These are phyloP conservation scores for Chrysosporium queenslandicum DNA, from an alignment of 2,329 filamentous ascomycete genomes.

Conservation along the genomic window DNA sequence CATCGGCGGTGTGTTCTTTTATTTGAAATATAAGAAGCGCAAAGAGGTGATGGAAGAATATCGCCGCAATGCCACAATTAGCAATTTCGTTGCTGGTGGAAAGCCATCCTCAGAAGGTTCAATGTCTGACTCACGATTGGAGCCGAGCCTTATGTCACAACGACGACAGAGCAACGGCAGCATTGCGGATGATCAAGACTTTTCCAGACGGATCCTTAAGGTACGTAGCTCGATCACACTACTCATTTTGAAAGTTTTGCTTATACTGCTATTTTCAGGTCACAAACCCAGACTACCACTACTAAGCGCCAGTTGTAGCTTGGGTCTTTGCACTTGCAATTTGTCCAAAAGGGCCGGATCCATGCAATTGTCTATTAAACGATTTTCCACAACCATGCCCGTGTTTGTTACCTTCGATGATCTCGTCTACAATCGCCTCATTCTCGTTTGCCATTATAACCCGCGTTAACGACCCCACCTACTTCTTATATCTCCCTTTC, in stretches of 20 bases:
- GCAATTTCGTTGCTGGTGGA: constrained; percentile 56
- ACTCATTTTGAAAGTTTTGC: neutral
- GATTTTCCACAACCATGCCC: neutral
- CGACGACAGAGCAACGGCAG: constrained; percentile 85
- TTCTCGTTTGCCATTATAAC: neutral
- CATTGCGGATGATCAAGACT: constrained; percentile 94
- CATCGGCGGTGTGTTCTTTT: constrained; percentile 61
- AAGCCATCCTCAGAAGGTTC: constrained; percentile 55
- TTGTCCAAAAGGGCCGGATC: no score
- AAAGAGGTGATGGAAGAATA: constrained; percentile 74
- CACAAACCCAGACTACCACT: constrained; percentile 13
- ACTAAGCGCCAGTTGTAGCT: constrained; percentile 1
- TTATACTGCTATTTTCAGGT: constrained; percentile 3
- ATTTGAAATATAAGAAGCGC: constrained; percentile 64
- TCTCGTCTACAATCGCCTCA: neutral
- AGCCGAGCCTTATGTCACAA: constrained; percentile 70
- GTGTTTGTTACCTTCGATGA: neutral
- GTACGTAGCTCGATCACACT: constrained; percentile 39
- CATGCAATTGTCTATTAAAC: neutral
- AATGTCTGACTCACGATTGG: constrained; percentile 72
- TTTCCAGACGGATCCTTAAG: constrained; percentile 89
- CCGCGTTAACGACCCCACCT: constrained; percentile 6
- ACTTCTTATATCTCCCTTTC: constrained; percentile 4
- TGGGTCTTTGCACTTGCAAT: neutral
- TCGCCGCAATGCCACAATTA: constrained; percentile 67